These are phyloP conservation scores for Sonneratia alba DNA, from an alignment of 345 rosid species.

Conservation along the genomic window DNA sequence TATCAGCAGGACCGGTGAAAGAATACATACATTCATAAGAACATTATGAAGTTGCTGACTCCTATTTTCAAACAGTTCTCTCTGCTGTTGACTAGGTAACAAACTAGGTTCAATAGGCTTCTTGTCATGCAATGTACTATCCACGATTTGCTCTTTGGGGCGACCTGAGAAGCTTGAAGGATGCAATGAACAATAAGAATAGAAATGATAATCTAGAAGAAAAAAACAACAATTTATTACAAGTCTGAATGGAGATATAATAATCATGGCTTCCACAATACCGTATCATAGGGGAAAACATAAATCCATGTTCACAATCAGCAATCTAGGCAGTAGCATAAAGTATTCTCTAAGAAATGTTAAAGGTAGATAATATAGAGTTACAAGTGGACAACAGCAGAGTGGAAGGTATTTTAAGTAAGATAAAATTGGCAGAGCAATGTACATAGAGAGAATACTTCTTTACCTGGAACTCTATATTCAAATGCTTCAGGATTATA, in stretches of 20 bases:
- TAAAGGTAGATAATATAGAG: not conserved
- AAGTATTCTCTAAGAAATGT: not conserved
- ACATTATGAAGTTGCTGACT: constrained; percentile 27
- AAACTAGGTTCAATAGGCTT: constrained; percentile 35
- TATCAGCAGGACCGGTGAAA: constrained; percentile 6
- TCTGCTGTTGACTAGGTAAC: constrained; percentile 27
- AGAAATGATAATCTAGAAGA: constrained; percentile 14
- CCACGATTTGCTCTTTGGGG: constrained; percentile 36
- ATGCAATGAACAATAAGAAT: constrained; percentile 51
- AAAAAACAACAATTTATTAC: constrained; percentile 2
- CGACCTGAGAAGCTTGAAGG: constrained; percentile 68
- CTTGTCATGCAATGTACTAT: constrained; percentile 33
- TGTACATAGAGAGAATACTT: constrained; percentile 26
- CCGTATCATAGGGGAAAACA: not conserved
- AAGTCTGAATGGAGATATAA: not conserved
- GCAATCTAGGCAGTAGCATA: not conserved
- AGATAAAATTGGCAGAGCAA: constrained; percentile 4
- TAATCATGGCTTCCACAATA: not conserved
- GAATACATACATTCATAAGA: constrained; percentile 39
- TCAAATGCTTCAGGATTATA: constrained; percentile 71
- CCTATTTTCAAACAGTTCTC: constrained; percentile 28
- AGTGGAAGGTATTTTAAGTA: not conserved
- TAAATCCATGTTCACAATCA: not conserved
- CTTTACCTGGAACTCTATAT: constrained; percentile 73
- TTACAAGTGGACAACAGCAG: not conserved